Evolutionary conservation across 202 grass and related monocot genomes (phyloP).

Genomic region (Zoysia matrella): DNA sequence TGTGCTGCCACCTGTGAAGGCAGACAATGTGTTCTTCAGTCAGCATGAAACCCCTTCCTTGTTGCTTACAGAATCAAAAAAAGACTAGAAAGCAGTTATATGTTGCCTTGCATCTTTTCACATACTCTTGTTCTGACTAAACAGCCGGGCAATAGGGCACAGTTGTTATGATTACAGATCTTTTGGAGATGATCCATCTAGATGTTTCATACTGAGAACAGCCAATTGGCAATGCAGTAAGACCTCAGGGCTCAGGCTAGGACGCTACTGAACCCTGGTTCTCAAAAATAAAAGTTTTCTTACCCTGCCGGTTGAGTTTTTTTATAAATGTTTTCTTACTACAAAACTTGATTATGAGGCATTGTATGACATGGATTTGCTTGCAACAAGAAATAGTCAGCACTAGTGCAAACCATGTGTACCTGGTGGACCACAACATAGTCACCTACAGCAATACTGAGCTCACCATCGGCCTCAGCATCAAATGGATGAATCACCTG

Average conservation of each 20-base stretch:
- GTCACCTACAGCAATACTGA: slow-evolving; percentile 82
- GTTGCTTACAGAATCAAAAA: slow-evolving; percentile 30
- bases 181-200: neutral
- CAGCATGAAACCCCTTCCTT: slow-evolving; percentile 1
- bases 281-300: too few relatives aligned
- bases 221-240: too few relatives aligned
- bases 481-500: slow-evolving; percentile 37
- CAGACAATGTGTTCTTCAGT: slow-evolving; percentile 38
- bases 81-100: slow-evolving; percentile 21
- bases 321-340: slow-evolving; percentile 11
- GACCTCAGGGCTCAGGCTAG: too few relatives aligned
- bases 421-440: slow-evolving; percentile 89
- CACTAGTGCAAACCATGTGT: slow-evolving; percentile 28
- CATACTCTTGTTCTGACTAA: slow-evolving; percentile 24
- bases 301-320: too few relatives aligned
- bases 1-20: slow-evolving; percentile 61
- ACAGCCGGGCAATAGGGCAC: slow-evolving; percentile 8
- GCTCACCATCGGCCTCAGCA: slow-evolving; percentile 86
- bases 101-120: slow-evolving; percentile 16
- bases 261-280: too few relatives aligned
- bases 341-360: slow-evolving; percentile 11
- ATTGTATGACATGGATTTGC: neutral
- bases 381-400: neutral
- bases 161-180: neutral
- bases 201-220: too few relatives aligned